Conservation (phyloP, 306 rosid genomes). For the Vigna trinervia region DNA sequence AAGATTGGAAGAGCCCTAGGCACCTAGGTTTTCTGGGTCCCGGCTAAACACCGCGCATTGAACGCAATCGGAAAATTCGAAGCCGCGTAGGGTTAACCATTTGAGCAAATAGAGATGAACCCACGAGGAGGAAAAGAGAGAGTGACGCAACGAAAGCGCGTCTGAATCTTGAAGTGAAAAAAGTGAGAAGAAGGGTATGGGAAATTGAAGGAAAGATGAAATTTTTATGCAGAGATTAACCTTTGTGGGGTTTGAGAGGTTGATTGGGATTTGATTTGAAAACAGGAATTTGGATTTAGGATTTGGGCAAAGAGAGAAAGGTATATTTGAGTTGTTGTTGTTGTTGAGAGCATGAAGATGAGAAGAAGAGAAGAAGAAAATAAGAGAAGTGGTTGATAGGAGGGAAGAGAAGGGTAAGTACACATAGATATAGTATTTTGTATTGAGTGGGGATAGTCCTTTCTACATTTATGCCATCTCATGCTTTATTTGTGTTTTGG, state of each 20-base stretch:
- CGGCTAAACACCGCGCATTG: constrained; percentile 39
- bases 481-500: neutral
- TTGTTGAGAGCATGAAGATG: constrained; percentile 36
- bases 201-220: neutral
- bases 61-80: constrained; percentile 46
- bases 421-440: constrained; percentile 33
- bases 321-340: constrained; percentile 19
- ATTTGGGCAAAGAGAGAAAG: neutral
- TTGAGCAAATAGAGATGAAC: neutral
- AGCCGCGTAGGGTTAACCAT: constrained; percentile 54
- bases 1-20: constrained; percentile 36
- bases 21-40: constrained; percentile 34
- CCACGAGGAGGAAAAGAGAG: neutral
- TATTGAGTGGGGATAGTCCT: constrained; percentile 12
- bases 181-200: neutral
- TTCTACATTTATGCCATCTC: neutral
- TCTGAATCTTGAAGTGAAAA: constrained; percentile 41
- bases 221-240: neutral
- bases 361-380: constrained; percentile 10
- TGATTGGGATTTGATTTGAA: constrained; percentile 16
- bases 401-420: constrained; percentile 32
- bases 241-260: constrained; percentile 17
- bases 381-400: constrained; percentile 37
- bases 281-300: constrained; percentile 9
- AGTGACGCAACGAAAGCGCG: constrained; percentile 17